Conservation (phyloP, 495 filamentous ascomycete species). For the Xylaria curta region DNA sequence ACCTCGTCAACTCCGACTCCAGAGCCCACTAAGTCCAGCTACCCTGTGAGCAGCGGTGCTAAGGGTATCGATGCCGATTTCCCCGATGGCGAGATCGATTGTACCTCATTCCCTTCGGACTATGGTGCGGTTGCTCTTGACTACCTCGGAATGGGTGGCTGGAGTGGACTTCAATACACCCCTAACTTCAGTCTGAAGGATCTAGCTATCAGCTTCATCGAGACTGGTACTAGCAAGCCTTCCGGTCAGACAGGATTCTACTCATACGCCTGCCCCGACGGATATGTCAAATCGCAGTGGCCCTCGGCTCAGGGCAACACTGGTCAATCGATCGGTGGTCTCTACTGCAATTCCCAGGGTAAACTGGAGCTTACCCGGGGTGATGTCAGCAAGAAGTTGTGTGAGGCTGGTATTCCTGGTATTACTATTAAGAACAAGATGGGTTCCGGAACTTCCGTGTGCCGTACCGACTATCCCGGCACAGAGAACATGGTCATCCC, state of each 20-base stretch:
- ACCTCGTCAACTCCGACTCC: conserved; percentile 28
- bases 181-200: conserved; percentile 45
- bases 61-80: conserved; percentile 71
- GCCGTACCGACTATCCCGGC: conserved; percentile 96
- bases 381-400: conserved; percentile 69
- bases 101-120: conserved; percentile 74
- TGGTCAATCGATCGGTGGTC: conserved; percentile 87
- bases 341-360: conserved; percentile 76
- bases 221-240: conserved; percentile 67
- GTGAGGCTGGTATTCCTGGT: conserved; percentile 72
- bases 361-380: conserved; percentile 80
- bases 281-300: conserved; percentile 95
- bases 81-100: conserved; percentile 76
- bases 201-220: conserved; percentile 55
- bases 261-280: conserved; percentile 91
- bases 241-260: conserved; percentile 74
- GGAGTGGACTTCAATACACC: conserved; percentile 77
- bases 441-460: conserved; percentile 68
- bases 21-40: conserved; percentile 11
- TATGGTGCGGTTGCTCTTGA: conserved; percentile 79
- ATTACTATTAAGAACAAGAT: conserved; percentile 79
- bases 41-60: conserved; percentile 40
- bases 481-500: conserved; percentile 85
- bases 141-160: conserved; percentile 75
- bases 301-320: conserved; percentile 78